Evolutionary conservation across 228 moss, liverwort and hornwort species (phyloP).

Genomic region (Sphagnum fallax): DNA sequence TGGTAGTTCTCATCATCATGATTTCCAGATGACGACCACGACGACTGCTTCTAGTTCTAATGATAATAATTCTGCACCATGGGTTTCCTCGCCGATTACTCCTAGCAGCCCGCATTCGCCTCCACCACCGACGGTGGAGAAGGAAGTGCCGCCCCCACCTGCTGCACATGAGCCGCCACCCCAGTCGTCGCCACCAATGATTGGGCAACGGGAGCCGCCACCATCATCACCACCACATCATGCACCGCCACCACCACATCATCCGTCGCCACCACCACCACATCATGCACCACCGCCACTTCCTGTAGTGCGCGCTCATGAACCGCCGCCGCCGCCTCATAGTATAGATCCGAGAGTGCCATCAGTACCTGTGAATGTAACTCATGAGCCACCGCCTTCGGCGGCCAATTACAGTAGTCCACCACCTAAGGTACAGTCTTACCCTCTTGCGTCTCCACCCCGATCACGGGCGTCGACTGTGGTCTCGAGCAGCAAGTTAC

Average conservation of each 20-base stretch:
- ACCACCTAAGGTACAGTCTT: background rate
- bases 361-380: background rate
- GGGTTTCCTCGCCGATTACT: slow-evolving; percentile 12
- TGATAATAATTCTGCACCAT: too few species aligned
- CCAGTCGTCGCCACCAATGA: slow-evolving; percentile 3
- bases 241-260: background rate
- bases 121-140: slow-evolving; percentile 7
- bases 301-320: background rate
- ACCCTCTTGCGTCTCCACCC: background rate
- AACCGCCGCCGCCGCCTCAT: slow-evolving; percentile 3
- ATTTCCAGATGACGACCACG: too few species aligned
- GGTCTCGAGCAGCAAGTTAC: slow-evolving; percentile 12
- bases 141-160: background rate
- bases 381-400: background rate
- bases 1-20: too few species aligned
- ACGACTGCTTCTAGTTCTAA: too few species aligned
- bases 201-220: slow-evolving; percentile 3
- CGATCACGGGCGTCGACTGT: slow-evolving; percentile 2
- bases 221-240: background rate
- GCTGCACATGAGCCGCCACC: background rate
- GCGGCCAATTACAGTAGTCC: background rate
- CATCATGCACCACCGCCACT: background rate
- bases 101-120: slow-evolving; percentile 5
- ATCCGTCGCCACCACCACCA: slow-evolving; percentile 9
- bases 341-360: background rate